phyloP scores from a whole-genome alignment of 495 filamentous ascomycete genomes.

The Neurospora terricola region DNA sequence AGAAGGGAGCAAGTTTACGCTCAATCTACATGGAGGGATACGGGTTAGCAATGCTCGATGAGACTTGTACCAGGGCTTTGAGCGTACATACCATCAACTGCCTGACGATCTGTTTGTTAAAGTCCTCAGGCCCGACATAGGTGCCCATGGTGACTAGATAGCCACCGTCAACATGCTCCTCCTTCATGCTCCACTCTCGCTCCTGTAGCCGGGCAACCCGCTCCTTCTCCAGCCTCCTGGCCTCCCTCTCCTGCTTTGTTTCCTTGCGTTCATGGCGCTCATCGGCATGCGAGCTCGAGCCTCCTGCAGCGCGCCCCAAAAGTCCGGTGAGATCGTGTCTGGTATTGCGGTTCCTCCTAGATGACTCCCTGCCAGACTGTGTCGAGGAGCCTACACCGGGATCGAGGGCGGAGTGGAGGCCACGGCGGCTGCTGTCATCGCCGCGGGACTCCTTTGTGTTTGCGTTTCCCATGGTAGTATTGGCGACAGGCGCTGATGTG shows the following conservation, averaged over 20 bases:
- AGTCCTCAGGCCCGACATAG: conserved; percentile 88
- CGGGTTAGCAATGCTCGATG: conserved; percentile 2
- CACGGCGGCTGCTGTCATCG: conserved; percentile 14
- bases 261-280: conserved; percentile 53
- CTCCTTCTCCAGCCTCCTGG: conserved; percentile 75
- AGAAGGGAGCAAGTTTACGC: conserved; percentile 85
- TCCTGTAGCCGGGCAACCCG: conserved; percentile 63
- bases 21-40: conserved; percentile 56
- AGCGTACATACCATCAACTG: conserved; percentile 71
- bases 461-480: conserved; percentile 19
- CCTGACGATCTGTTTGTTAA: conserved; percentile 78
- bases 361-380: conserved; percentile 13
- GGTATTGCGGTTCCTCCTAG: conserved; percentile 17
- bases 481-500: neutral
- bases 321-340: conserved; percentile 19
- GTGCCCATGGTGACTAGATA: conserved; percentile 90
- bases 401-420: conserved; percentile 13
- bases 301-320: conserved; percentile 9
- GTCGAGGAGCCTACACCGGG: conserved; percentile 9
- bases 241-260: conserved; percentile 86
- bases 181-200: conserved; percentile 81
- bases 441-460: conserved; percentile 24
- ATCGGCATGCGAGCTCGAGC: conserved; percentile 17
- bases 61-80: neutral
- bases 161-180: conserved; percentile 90